These are phyloP conservation scores for Mycena pura DNA, from an alignment of 768 basidiomycete species.

Conservation along the genomic window DNA sequence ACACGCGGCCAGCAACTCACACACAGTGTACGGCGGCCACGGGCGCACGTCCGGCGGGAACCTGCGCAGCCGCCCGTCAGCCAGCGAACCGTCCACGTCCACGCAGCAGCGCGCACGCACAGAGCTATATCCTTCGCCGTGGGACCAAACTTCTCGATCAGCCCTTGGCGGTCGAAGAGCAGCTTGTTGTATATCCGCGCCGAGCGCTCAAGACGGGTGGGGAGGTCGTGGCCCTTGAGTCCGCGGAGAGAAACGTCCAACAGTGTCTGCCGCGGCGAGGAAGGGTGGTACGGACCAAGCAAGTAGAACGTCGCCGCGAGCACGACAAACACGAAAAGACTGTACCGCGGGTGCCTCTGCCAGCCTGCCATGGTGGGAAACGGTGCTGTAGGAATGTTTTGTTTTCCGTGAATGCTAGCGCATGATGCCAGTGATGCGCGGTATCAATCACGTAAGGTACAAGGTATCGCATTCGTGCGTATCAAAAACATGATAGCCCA, in stretches of 20 bases:
- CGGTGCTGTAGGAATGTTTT: neutral
- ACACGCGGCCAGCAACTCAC: slow-evolving; percentile 40
- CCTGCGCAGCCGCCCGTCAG: slow-evolving; percentile 34
- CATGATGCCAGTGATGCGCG: neutral
- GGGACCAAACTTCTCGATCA: slow-evolving; percentile 64
- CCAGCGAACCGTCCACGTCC: slow-evolving; percentile 9
- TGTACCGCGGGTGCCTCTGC: slow-evolving; percentile 61
- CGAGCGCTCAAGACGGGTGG: slow-evolving; percentile 48
- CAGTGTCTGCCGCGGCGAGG: slow-evolving; percentile 25
- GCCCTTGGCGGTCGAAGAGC: slow-evolving; percentile 47
- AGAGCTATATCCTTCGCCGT: slow-evolving; percentile 51
- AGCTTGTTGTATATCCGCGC: slow-evolving; percentile 54
- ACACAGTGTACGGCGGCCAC: slow-evolving; percentile 65
- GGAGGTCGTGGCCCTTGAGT: slow-evolving; percentile 42
- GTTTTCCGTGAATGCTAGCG: neutral
- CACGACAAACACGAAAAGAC: slow-evolving; percentile 47
- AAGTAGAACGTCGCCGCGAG: slow-evolving; percentile 55
- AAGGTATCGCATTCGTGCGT: no score
- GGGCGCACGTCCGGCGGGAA: slow-evolving; percentile 59
- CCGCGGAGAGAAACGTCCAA: neutral
- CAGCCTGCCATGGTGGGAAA: slow-evolving; percentile 27
- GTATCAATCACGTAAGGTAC: no score
- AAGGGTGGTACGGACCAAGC: slow-evolving; percentile 45
- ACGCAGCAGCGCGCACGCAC: slow-evolving; percentile 43
- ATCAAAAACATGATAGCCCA: no score